A percentile compares a stretch with the other conserved stretches of the same genome.
Evolutionary conservation across 2,329 filamentous ascomycete species (phyloP).

Genomic region (Penicillium sp.): DNA sequence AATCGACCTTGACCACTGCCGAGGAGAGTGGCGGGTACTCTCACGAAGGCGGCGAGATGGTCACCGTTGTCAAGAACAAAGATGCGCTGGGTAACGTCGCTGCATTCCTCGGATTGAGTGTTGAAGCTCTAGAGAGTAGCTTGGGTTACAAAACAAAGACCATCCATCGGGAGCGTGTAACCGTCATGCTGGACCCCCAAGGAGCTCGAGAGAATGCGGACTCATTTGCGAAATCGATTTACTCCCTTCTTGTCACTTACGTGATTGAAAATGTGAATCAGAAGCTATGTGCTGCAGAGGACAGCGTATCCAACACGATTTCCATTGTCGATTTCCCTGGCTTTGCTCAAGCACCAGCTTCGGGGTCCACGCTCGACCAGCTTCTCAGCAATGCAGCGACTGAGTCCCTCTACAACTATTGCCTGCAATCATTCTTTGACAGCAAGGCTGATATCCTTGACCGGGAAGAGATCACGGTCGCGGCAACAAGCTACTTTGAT

Average conservation of each 20-base stretch:
- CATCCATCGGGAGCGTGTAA: slow-evolving; percentile 92
- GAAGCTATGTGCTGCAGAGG: slow-evolving; percentile 77
- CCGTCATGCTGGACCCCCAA: slow-evolving; percentile 89
- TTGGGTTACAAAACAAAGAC: slow-evolving; percentile 96
- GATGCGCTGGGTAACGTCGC: slow-evolving; percentile 80
- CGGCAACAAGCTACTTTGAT: slow-evolving; percentile 94
- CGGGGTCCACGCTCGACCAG: slow-evolving; percentile 81
- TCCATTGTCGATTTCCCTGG: slow-evolving; percentile 96
- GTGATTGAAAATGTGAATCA: slow-evolving; percentile 92
- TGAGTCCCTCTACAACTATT: slow-evolving; percentile 87
- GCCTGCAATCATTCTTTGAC: slow-evolving; percentile 93
- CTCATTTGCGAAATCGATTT: slow-evolving; percentile 85
- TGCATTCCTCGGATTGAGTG: slow-evolving; percentile 85
- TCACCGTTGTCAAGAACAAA: slow-evolving; percentile 89
- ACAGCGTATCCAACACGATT: slow-evolving; percentile 84
- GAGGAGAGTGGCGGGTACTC: slow-evolving; percentile 96
- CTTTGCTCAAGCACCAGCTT: slow-evolving; percentile 77
- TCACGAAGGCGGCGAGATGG: slow-evolving; percentile 80
- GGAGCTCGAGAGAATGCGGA: slow-evolving; percentile 89
- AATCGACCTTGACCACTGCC: slow-evolving; percentile 68
- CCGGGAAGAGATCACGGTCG: slow-evolving; percentile 83
- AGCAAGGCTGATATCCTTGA: slow-evolving; percentile 89
- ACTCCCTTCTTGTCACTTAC: slow-evolving; percentile 88
- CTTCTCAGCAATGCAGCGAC: slow-evolving; percentile 90
- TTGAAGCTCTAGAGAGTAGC: slow-evolving; percentile 75